Evolutionary conservation across 305 asterid species (phyloP).

Genomic region (Coffea humblotiana): DNA sequence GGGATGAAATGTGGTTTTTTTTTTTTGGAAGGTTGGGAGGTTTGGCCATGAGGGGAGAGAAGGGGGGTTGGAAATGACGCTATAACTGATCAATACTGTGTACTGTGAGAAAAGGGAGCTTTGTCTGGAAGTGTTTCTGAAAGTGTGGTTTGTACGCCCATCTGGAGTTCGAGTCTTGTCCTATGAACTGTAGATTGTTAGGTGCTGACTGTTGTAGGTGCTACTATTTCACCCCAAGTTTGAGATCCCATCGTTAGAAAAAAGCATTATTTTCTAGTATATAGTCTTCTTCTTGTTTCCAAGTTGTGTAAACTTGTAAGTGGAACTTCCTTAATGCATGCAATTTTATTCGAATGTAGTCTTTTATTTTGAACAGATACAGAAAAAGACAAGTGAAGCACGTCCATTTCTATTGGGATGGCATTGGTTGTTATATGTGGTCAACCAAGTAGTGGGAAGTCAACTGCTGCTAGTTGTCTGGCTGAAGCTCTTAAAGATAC

Average conservation of each 20-base stretch:
- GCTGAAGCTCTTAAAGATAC: conserved; percentile 76
- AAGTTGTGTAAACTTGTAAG: not conserved
- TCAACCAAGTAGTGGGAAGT: conserved; percentile 93
- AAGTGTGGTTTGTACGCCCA: not conserved
- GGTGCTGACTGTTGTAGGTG: not conserved
- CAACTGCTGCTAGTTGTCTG: conserved; percentile 70
- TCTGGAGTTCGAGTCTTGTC: not conserved
- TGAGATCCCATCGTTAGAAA: not conserved
- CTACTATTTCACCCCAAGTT: not conserved
- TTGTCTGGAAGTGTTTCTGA: not conserved
- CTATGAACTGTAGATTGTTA: not conserved
- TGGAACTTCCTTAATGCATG: not conserved
- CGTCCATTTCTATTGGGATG: conserved; percentile 39
- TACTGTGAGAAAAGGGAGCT: not conserved
- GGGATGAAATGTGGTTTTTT: no score
- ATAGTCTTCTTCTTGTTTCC: not conserved
- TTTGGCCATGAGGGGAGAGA: not conserved
- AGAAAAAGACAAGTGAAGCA: not conserved
- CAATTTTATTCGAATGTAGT: not conserved
- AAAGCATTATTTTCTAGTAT: not conserved
- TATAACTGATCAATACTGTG: not conserved
- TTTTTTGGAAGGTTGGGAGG: no score
- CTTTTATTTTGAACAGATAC: not conserved
- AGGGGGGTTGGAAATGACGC: not conserved
- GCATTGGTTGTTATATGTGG: conserved; percentile 98